Evolutionary conservation across 352 stramenopile species (phyloP).

Genomic region (Globisporangium middletonii): DNA sequence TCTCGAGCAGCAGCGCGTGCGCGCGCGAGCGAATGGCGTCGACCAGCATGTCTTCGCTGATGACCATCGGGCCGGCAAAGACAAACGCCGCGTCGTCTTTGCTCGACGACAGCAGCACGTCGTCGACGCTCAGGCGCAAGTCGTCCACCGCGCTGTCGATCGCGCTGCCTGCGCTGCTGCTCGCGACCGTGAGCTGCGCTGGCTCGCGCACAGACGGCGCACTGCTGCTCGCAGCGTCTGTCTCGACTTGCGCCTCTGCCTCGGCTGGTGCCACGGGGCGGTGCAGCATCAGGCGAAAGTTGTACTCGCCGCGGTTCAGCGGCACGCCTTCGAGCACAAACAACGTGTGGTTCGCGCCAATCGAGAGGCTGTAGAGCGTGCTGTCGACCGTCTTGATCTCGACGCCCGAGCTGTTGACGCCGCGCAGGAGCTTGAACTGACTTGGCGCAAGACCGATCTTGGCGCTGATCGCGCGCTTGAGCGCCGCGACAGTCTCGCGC

Average conservation of each 20-base stretch:
- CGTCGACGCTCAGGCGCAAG: conserved; percentile 50
- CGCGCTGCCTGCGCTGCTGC: neutral
- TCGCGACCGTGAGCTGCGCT: conserved; percentile 17
- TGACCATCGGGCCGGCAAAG: conserved; percentile 55
- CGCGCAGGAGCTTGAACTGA: conserved; percentile 75
- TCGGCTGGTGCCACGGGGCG: conserved; percentile 13
- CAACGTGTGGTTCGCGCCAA: conserved; percentile 59
- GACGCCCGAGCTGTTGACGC: conserved; percentile 54
- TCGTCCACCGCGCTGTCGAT: conserved; percentile 17
- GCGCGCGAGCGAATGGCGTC: conserved; percentile 59
- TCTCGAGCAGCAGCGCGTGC: conserved; percentile 38
- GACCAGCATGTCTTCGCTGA: conserved; percentile 71
- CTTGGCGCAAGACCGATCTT: conserved; percentile 39
- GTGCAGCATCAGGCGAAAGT: conserved; percentile 67
- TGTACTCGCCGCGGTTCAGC: conserved; percentile 67
- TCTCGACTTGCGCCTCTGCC: neutral
- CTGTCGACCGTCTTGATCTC: conserved; percentile 81
- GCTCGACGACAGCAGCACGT: conserved; percentile 42
- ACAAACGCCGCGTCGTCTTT: conserved; percentile 52
- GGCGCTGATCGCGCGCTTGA: conserved; percentile 55
- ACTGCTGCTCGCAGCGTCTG: neutral
- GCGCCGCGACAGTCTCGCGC: conserved; percentile 45
- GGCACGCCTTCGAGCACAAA: conserved; percentile 62
- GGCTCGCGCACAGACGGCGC: conserved; percentile 5
- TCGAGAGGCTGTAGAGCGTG: conserved; percentile 69